Evolutionary conservation across 148 eudicot species (phyloP), one percentile per base, ranked within the genome.

Genomic region (Salicornia ramosissima): DNA sequence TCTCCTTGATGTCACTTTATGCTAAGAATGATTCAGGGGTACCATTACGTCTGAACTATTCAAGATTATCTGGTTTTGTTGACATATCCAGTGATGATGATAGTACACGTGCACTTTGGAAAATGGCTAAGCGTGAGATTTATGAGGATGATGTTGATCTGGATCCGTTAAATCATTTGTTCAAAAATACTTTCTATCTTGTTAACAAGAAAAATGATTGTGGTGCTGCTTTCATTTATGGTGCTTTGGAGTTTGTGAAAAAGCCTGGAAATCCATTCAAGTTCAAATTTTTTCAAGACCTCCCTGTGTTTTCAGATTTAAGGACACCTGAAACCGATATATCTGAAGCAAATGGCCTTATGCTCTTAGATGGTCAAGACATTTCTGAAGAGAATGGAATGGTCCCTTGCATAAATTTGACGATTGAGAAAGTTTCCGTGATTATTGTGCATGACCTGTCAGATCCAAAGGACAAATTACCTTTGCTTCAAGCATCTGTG

Each of bases 211-310:
- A 87, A 78, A 87, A 75, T 79, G 90, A 81, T 74, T 77, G 81
- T 56, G 83, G 86, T 25, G 72, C 86, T 74, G 96, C 97, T 81
- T 89, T 91, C 70, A 74, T 83, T 68, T 88, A 94, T 73, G 96
- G 88, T 52, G 80, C 85, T 79, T 86, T 89, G 15, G 99, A 94
- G 79, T 87, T 87, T 82, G 96, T 89, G 69, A 77, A 78, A 70
- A 87, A 86, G 78, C 96, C 96, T 64, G 97, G 99, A 75, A 83
- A 83, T 83, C 81, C 86, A 34, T 91, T 94, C 72, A 94, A 88
- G 96, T 85, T 88, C 84, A 94, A 94, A 83, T 79, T 84, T 25
- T 81, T 92, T 66, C 47, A 50, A 75, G 76, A 76, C 63, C 77
- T 73, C 75, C 59, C 82, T 79, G 71, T 79, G 69, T 67, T 79